Conservation (phyloP, 2,329 filamentous ascomycete genomes). For the Lecanosticta acicola region DNA sequence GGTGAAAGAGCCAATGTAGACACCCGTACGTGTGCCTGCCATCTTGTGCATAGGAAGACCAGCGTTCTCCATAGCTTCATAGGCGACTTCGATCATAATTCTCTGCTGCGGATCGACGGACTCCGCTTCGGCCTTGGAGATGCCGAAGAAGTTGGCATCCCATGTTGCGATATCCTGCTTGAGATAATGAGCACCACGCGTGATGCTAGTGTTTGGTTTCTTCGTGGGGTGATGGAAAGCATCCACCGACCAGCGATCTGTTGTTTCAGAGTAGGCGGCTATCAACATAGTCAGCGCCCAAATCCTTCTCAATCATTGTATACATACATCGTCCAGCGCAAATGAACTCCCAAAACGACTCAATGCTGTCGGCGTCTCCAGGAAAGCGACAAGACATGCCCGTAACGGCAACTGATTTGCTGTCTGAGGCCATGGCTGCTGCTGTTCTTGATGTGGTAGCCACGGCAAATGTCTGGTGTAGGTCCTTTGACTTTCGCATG, state of each 20-base stretch:
- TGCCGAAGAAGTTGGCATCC: conserved; percentile 21
- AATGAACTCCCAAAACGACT: not conserved
- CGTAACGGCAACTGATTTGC: conserved; percentile 1
- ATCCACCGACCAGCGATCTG: no score
- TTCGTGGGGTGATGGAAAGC: conserved; percentile 11
- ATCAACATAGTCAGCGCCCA: no score
- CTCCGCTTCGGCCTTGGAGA: conserved; percentile 13
- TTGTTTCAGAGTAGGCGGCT: no score
- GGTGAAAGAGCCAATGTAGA: conserved; percentile 11
- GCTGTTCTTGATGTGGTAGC: no score
- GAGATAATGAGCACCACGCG: conserved; percentile 24
- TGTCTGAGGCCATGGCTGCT: not conserved
- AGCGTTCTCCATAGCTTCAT: conserved; percentile 16
- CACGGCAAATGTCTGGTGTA: no score
- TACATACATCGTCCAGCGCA: no score
- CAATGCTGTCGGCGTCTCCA: not conserved
- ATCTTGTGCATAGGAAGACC: conserved; percentile 5
- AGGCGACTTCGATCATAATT: conserved; percentile 15
- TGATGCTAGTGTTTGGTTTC: conserved; percentile 9
- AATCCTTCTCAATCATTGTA: no score
- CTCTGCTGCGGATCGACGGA: conserved; percentile 24
- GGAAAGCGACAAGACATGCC: conserved; percentile 3
- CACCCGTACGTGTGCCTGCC: conserved; percentile 6
- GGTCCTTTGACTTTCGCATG: no score
- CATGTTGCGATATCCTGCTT: conserved; percentile 14